Percentiles rank a stretch among this genome's conserved stretches.
These are phyloP conservation scores for Trametes sp. DNA, from an alignment of 1,284 basidiomycete genomes.

Conservation along the genomic window DNA sequence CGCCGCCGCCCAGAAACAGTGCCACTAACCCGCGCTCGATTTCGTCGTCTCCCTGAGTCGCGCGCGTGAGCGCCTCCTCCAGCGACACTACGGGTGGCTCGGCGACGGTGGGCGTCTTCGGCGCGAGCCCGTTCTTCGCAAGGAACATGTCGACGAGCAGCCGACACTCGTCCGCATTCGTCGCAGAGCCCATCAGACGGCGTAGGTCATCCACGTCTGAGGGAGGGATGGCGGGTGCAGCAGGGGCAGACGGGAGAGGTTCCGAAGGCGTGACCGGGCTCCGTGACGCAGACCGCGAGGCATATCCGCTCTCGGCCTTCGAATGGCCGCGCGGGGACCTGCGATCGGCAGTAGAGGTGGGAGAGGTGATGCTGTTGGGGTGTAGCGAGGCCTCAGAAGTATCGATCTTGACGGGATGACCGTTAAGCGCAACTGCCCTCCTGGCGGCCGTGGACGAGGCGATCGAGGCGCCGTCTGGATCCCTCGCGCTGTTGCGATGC, in stretches of 20 bases:
- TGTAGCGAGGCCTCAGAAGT: constrained; percentile 23
- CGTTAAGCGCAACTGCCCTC: constrained; percentile 16
- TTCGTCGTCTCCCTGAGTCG: constrained; percentile 31
- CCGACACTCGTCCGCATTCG: constrained; percentile 83
- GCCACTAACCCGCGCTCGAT: constrained; percentile 41
- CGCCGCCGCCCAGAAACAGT: constrained; percentile 38
- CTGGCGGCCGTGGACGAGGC: constrained; percentile 7
- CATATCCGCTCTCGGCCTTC: constrained; percentile 32
- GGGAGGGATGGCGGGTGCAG: constrained; percentile 38
- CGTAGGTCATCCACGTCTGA: constrained; percentile 71
- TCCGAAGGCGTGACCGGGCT: constrained; percentile 29
- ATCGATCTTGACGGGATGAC: constrained; percentile 29
- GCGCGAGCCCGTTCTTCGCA: constrained; percentile 58
- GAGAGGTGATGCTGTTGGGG: constrained; percentile 16
- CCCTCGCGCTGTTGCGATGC: constrained; percentile 11
- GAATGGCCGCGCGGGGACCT: constrained; percentile 18
- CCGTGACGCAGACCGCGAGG: constrained; percentile 27
- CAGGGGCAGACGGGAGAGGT: constrained; percentile 21
- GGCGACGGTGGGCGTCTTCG: constrained; percentile 20
- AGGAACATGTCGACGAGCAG: constrained; percentile 85
- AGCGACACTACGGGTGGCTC: constrained; percentile 13
- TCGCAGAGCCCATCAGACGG: constrained; percentile 72
- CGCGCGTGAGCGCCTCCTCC: constrained; percentile 27
- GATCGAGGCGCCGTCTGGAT: constrained; percentile 10
- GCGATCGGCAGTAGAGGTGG: constrained; percentile 21